phyloP scores from a whole-genome alignment of 1,284 basidiomycete genomes.

The Trichosporon asahii region DNA sequence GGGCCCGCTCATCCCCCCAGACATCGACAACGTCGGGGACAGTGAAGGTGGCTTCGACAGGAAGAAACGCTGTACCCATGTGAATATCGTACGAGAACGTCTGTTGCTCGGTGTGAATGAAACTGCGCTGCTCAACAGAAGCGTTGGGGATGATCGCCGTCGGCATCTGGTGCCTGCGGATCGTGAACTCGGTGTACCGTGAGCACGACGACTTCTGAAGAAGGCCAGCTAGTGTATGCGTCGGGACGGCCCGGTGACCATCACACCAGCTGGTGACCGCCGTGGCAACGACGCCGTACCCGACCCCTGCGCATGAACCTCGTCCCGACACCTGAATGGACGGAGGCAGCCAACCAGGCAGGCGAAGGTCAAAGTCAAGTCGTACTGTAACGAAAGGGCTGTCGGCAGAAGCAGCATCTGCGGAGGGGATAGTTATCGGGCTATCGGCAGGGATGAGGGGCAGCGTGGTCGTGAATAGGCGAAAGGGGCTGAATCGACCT shows the following conservation, averaged over 20 bases:
- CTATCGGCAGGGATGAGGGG: constrained; percentile 20
- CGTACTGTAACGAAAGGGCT: constrained; percentile 26
- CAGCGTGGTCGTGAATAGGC: constrained; percentile 29
- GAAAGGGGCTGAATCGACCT: constrained; percentile 47
- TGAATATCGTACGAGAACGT: constrained; percentile 6
- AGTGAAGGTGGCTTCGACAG: constrained; percentile 38
- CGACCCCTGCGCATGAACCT: constrained; percentile 29
- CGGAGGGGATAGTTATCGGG: constrained; percentile 28
- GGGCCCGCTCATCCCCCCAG: constrained; percentile 33
- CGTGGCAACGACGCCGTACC: constrained; percentile 36
- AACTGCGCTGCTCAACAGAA: constrained; percentile 28
- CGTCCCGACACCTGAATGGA: constrained; percentile 20
- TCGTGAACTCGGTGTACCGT: constrained; percentile 27
- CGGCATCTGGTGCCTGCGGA: constrained; percentile 42
- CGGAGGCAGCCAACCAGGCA: constrained; percentile 49
- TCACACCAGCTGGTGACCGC: constrained; percentile 36
- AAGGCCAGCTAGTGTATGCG: background rate
- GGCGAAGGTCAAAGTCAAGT: constrained; percentile 43
- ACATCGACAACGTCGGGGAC: constrained; percentile 49
- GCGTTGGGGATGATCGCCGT: constrained; percentile 17
- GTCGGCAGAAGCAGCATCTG: constrained; percentile 8
- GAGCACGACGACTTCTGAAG: background rate
- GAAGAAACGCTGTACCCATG: background rate
- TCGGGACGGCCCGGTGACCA: too few species aligned
- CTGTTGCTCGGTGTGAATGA: constrained; percentile 21